Evolutionary conservation across 805 yeast genomes (phyloP).

Genomic region (Yarrowia yakushimensis): DNA sequence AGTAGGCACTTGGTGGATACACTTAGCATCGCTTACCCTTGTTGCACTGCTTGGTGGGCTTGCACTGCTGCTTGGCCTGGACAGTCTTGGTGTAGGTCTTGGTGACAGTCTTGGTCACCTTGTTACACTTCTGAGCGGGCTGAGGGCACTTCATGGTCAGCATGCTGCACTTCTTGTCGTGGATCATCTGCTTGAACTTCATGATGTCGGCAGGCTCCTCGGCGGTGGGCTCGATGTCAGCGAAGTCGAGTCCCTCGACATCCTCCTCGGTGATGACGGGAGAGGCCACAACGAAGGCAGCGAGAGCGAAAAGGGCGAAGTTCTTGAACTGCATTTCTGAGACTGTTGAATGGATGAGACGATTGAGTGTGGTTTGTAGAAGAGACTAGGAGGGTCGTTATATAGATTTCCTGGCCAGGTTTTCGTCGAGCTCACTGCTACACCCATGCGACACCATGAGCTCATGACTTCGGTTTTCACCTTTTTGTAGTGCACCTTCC

Average conservation of each 20-base stretch:
- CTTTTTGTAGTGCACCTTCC: background rate
- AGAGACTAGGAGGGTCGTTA: background rate
- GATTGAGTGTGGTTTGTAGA: background rate
- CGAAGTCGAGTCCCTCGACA: slow-evolving; percentile 11
- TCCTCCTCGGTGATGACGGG: slow-evolving; percentile 14
- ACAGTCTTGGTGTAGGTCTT: slow-evolving; percentile 13
- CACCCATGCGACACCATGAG: background rate
- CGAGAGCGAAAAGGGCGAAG: slow-evolving; percentile 10
- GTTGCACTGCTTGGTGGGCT: background rate
- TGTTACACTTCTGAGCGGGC: slow-evolving; percentile 16
- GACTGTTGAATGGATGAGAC: background rate
- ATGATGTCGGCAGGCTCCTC: slow-evolving; percentile 20
- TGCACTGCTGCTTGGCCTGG: slow-evolving; percentile 21
- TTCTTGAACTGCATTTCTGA: slow-evolving; percentile 12
- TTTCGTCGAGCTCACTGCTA: too few relatives aligned
- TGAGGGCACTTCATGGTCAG: slow-evolving; percentile 18
- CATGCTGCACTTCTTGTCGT: slow-evolving; percentile 11
- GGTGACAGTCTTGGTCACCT: slow-evolving; percentile 17
- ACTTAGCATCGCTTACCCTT: background rate
- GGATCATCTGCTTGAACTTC: slow-evolving; percentile 21
- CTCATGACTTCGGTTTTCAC: background rate
- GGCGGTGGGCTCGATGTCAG: background rate
- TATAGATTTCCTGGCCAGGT: background rate
- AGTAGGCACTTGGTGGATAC: too few relatives aligned
- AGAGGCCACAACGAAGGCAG: slow-evolving; percentile 8